Percentiles rank a stretch among this genome's conserved stretches.
Evolutionary conservation across 495 filamentous ascomycete genomes (phyloP).

Genomic region (Aspergillus sclerotiicarbonarius): DNA sequence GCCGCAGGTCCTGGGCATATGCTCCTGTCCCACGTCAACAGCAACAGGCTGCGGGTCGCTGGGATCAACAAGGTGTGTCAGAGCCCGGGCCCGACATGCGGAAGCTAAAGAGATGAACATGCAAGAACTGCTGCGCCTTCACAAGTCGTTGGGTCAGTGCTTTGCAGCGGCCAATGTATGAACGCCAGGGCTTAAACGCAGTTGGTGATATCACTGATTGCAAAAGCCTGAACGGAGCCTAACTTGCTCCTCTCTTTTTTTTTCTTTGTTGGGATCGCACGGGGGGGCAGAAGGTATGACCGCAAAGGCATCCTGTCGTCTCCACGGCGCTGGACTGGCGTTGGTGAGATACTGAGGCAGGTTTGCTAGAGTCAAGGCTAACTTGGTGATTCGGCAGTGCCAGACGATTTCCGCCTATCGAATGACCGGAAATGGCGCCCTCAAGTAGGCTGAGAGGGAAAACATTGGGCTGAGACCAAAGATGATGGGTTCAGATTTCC

Average conservation of each 20-base stretch:
- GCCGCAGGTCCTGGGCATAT: conserved; percentile 20
- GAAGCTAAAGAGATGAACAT: conserved; percentile 19
- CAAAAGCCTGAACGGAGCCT: conserved; percentile 7
- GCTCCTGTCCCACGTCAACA: conserved; percentile 17
- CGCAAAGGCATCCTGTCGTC: not conserved
- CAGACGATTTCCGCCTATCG: conserved; percentile 22
- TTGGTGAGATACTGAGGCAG: conserved; percentile 25
- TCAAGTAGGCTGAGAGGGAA: conserved; percentile 11
- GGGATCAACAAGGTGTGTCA: conserved; percentile 16
- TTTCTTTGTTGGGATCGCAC: conserved; percentile 4
- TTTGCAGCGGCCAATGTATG: conserved; percentile 19
- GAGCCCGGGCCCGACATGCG: conserved; percentile 1
- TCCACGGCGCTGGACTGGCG: not conserved
- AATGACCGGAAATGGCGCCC: conserved; percentile 14
- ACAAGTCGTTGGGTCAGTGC: conserved; percentile 17
- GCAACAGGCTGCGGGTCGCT: conserved; percentile 8
- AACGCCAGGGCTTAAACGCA: conserved; percentile 25
- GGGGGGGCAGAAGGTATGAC: not conserved
- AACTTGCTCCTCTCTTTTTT: conserved; percentile 13
- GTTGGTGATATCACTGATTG: conserved; percentile 38
- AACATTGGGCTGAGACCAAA: conserved; percentile 6
- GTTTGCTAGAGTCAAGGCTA: conserved; percentile 15
- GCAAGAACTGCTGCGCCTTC: conserved; percentile 26
- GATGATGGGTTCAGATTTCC: conserved; percentile 9
- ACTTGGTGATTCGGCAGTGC: conserved; percentile 17